Base-by-base conservation (phyloP, 768 basidiomycete genomes). In the Plicaturopsis crispa region DNA sequence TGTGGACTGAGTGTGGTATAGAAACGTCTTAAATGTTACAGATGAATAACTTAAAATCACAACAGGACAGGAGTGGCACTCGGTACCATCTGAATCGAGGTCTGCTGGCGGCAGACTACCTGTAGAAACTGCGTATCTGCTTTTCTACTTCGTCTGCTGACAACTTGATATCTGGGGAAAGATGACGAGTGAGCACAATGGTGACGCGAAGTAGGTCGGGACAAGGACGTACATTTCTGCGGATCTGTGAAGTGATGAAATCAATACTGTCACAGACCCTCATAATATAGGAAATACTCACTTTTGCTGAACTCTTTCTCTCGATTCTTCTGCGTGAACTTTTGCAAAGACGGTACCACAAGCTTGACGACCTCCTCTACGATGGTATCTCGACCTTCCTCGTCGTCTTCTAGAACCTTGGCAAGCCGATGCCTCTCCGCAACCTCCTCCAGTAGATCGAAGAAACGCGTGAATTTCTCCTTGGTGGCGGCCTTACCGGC, bases 221-320 rank as follows among this genome's bases (percentile, higher is more conserved):
- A 1, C 13, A 23, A 16, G 13, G 26, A 49, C 70, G 44, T 47
- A 75, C 72, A 76, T 48, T 75, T 76, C 47, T 67, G 63, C 26
- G 73, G 72, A 49, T 74, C 74, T 74, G 35, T 33, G 11, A 6
- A 37, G 34, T 43, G 37, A 39, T 26, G 41, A 38, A 10, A 19
- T 49, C 14, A 45, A 38, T 17, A 2, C 13, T 14, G 17, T 31
- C 24, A 19, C 22, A 35, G 14, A 22, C 33, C 24, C 14, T 7
- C 14, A 31, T 31, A 33, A 7, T 16, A 31, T 16, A 47, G 10
- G 24, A 38, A 39, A 24, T 2, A 63, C 73, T 51, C 46, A 88
- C 88, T 86, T 63, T 84, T 86, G 55, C 85, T 87, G 48, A 88
- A 86, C 46, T 89, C 85, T 55, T 83, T 87, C 31, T 85, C 86